A percentile compares a stretch with the other conserved stretches of the same genome.
Evolutionary conservation across 1,139 yeast genomes (phyloP).

Genomic region (Hyphopichia fennica): DNA sequence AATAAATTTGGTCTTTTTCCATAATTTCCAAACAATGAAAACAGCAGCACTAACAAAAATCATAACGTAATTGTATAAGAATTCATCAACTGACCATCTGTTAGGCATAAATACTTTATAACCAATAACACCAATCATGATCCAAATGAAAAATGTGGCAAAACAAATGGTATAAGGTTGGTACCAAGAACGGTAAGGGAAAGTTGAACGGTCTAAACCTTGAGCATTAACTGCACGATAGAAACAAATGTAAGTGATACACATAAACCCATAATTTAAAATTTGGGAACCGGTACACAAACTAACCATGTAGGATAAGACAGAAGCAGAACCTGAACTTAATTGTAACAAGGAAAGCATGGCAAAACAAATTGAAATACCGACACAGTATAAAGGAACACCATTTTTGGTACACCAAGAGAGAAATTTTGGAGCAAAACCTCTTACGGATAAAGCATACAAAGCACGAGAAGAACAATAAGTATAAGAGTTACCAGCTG

Average conservation of each 20-base stretch:
- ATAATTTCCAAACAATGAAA: slow-evolving; percentile 33
- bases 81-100: slow-evolving; percentile 59
- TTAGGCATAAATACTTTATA: slow-evolving; percentile 55
- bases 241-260: slow-evolving; percentile 59
- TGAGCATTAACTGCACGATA: slow-evolving; percentile 55
- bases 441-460: slow-evolving; percentile 39
- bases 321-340: slow-evolving; percentile 45
- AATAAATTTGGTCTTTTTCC: slow-evolving; percentile 30
- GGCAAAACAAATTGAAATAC: slow-evolving; percentile 30
- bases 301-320: slow-evolving; percentile 72
- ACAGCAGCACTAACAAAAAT: slow-evolving; percentile 33
- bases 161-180: slow-evolving; percentile 30
- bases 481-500: slow-evolving; percentile 47
- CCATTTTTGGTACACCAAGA: slow-evolving; percentile 49
- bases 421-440: slow-evolving; percentile 40
- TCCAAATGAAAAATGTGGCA: slow-evolving; percentile 23
- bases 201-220: slow-evolving; percentile 25
- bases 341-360: slow-evolving; percentile 27
- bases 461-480: slow-evolving; percentile 46
- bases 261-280: slow-evolving; percentile 66
- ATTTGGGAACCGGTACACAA: slow-evolving; percentile 79
- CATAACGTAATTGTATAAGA: slow-evolving; percentile 46
- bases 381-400: slow-evolving; percentile 57
- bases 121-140: slow-evolving; percentile 34
- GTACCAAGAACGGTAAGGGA: slow-evolving; percentile 29